Conservation (phyloP, 805 yeast species). For the Spathaspora girioi region DNA sequence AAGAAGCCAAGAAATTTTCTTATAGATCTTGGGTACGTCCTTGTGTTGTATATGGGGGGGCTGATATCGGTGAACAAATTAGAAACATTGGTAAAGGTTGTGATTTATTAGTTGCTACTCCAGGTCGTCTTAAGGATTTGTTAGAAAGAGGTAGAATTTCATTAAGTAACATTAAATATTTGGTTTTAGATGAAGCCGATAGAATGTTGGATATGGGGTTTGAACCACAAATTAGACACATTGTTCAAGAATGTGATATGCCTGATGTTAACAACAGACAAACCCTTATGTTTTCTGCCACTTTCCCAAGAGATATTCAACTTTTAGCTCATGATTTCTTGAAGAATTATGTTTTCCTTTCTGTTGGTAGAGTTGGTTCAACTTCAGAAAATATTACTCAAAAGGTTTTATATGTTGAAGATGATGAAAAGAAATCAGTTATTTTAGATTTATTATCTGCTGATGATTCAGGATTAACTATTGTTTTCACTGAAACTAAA, state of each 20-base stretch:
- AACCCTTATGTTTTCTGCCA: constrained; percentile 97
- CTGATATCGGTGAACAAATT: constrained; percentile 85
- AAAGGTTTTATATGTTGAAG: constrained; percentile 86
- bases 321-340: constrained; percentile 95
- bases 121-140: constrained; percentile 97
- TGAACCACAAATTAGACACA: constrained; percentile 98
- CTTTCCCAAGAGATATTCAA: constrained; percentile 98
- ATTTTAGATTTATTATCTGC: constrained; percentile 80
- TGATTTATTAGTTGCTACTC: constrained; percentile 95
- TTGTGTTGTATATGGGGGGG: constrained; percentile 97
- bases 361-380: constrained; percentile 99
- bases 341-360: constrained; percentile 90
- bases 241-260: constrained; percentile 98
- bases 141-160: constrained; percentile 94
- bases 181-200: constrained; percentile 98
- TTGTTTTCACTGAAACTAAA: constrained; percentile 96
- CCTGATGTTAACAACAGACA: constrained; percentile 88
- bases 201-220: constrained; percentile 99
- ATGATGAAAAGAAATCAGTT: constrained; percentile 86
- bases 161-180: constrained; percentile 81
- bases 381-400: constrained; percentile 98
- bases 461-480: constrained; percentile 79
- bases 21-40: constrained; percentile 99
- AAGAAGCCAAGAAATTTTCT: constrained; percentile 91
- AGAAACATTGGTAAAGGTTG: constrained; percentile 90